Percentiles rank a stretch among this genome's conserved stretches.
Evolutionary conservation across 129 eudicot species (phyloP).

Genomic region (Silybum marianum): DNA sequence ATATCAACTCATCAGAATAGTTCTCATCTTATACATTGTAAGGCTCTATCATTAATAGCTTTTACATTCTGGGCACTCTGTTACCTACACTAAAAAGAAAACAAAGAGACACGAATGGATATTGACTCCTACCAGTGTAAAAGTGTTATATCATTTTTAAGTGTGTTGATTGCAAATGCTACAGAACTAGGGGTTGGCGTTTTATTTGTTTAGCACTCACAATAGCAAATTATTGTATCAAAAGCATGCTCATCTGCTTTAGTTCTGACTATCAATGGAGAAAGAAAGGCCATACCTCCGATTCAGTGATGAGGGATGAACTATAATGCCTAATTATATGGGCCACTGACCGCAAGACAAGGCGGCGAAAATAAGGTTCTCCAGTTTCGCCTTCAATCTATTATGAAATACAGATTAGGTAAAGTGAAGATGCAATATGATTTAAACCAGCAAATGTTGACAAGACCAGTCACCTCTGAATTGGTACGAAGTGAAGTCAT

Average conservation of each 20-base stretch:
- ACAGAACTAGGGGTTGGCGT: conserved; percentile 5
- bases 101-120: not conserved
- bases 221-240: not conserved
- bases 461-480: conserved; percentile 67
- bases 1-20: not conserved
- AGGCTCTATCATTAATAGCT: not conserved
- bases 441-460: conserved; percentile 12
- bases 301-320: conserved; percentile 88
- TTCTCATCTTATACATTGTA: not conserved
- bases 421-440: conserved; percentile 16
- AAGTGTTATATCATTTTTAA: not conserved
- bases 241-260: conserved; percentile 10
- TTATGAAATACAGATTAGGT: conserved; percentile 11
- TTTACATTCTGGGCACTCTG: not conserved
- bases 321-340: conserved; percentile 98
- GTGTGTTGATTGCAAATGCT: conserved; percentile 19
- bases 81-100: not conserved
- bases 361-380: conserved; percentile 95
- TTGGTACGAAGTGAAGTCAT: conserved; percentile 98
- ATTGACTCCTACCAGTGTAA: not conserved
- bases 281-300: conserved; percentile 63
- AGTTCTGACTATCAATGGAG: conserved; percentile 4
- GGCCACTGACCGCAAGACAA: conserved; percentile 93
- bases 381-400: conserved; percentile 97
- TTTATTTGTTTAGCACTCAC: conserved; percentile 13